Base-by-base conservation (phyloP, 805 yeast species). In the Tetrapisispora phaffii region DNA sequence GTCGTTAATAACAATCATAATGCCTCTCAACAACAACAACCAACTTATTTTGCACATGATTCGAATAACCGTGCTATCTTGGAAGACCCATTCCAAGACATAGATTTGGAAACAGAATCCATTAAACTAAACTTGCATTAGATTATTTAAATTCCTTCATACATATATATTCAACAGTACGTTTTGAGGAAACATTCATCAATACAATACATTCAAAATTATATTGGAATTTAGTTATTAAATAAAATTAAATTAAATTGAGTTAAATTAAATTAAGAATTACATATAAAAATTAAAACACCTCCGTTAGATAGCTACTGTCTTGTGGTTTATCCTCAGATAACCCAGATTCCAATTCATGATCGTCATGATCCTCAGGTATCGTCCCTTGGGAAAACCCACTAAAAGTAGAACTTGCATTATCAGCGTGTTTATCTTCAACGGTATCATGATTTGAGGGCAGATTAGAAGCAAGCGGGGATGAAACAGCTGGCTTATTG, bases 371-470 rank as follows among this genome's bases (percentile, higher is more conserved):
- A 16, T 48, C 49, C 13, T 49, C 54, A 20, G 47, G 47, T 26
- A 53, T 44, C 1, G 59, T 51, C 12, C 57, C 59, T 44, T 59
- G 63, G 7, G 60, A 58, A 34, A 58, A 60, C 10, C 61, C 61
- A 44, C 61, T 58, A 38, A 57, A 58, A 7, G 62, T 50, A 13
- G 54, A 56, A 23, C 28, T 45, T 16, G 39, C 22, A 16, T 39
- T 47, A 34, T 32, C 41, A 12, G 44, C 45, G 13, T 31, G 6
- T 21, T 44, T 44, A 20, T 36, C 39, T 12, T 47, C 38, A 20
- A 44, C 48, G 15, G 29, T 37, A 19, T 24, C 33, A n/a, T 22
- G 26, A 17, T 29, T 12, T 28, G 31, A 5, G 10, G 12, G 31
- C 12, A 12, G n/a, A 22, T 32, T 22, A 4, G 20, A 17, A 1